These are phyloP conservation scores for Ascodesmis nigricans DNA, from an alignment of 495 filamentous ascomycete species.

Conservation along the genomic window DNA sequence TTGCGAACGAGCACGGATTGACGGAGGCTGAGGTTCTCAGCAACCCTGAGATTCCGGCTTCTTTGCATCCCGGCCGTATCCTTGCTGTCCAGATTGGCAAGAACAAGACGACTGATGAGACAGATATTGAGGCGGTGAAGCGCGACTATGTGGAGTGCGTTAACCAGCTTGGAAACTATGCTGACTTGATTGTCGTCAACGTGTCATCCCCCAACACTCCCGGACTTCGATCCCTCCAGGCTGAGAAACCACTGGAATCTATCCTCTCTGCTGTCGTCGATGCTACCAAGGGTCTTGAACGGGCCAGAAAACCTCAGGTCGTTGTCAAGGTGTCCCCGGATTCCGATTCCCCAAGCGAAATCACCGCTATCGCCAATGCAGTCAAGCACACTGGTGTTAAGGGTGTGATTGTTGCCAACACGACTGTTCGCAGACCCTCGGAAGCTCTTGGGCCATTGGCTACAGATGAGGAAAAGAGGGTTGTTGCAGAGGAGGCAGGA, in stretches of 20 bases:
- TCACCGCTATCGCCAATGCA: constrained; percentile 70
- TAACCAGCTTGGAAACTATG: constrained; percentile 54
- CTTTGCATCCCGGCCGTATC: constrained; percentile 47
- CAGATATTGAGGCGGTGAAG: constrained; percentile 62
- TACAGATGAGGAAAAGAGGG: constrained; percentile 39
- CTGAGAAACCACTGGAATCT: constrained; percentile 51
- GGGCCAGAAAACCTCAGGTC: constrained; percentile 55
- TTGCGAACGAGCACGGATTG: constrained; percentile 45
- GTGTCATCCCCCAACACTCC: constrained; percentile 93
- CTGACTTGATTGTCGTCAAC: constrained; percentile 88
- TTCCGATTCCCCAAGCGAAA: constrained; percentile 60
- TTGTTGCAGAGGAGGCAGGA: constrained; percentile 46
- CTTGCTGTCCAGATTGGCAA: constrained; percentile 93
- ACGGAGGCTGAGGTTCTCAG: constrained; percentile 52
- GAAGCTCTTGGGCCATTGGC: constrained; percentile 40
- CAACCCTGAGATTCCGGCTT: constrained; percentile 48
- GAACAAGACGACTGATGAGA: constrained; percentile 71
- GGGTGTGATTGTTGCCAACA: constrained; percentile 94
- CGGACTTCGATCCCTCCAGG: constrained; percentile 65
- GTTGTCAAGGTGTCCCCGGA: constrained; percentile 98
- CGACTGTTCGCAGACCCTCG: constrained; percentile 58
- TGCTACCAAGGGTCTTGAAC: constrained; percentile 40
- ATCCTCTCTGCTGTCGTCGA: constrained; percentile 65
- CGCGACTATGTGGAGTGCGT: constrained; percentile 76
- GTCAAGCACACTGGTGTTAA: constrained; percentile 69